phyloP scores from a whole-genome alignment of 371 early-diverging fungal species.

The Mucor saturninus region DNA sequence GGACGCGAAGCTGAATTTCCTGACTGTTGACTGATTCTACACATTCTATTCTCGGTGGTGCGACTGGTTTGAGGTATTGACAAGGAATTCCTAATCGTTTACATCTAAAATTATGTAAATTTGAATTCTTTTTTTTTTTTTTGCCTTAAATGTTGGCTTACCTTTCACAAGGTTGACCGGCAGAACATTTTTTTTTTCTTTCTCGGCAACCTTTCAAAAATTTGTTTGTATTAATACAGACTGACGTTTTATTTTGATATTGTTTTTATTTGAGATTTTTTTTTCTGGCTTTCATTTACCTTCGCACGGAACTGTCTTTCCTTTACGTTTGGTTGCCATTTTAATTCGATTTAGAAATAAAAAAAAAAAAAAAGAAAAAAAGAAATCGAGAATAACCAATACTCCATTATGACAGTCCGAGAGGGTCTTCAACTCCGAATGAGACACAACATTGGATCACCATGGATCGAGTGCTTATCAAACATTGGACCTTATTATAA shows the following conservation, averaged over 20 bases:
- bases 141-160: conserved; percentile 7
- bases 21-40: conserved; percentile 5
- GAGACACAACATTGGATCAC: no score
- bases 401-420: not conserved
- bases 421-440: no score
- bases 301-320: conserved; percentile 47
- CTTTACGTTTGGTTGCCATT: conserved; percentile 33
- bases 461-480: no score
- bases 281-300: conserved; percentile 22
- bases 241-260: not conserved
- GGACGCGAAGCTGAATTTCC: conserved; percentile 23
- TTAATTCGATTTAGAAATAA: not conserved
- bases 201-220: conserved; percentile 45
- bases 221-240: not conserved
- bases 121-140: not conserved
- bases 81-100: conserved; percentile 29
- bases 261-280: not conserved
- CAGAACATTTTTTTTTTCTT: conserved; percentile 50
- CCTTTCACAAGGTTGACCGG: conserved; percentile 50
- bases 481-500: no score
- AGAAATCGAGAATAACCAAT: not conserved
- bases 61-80: conserved; percentile 22
- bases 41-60: conserved; percentile 13
- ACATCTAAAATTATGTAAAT: conserved; percentile 22
- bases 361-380: not conserved